Percentiles rank a stretch among this genome's conserved stretches.
Evolutionary conservation across 768 basidiomycete species (phyloP).

Genomic region (Pisolithus orientalis): DNA sequence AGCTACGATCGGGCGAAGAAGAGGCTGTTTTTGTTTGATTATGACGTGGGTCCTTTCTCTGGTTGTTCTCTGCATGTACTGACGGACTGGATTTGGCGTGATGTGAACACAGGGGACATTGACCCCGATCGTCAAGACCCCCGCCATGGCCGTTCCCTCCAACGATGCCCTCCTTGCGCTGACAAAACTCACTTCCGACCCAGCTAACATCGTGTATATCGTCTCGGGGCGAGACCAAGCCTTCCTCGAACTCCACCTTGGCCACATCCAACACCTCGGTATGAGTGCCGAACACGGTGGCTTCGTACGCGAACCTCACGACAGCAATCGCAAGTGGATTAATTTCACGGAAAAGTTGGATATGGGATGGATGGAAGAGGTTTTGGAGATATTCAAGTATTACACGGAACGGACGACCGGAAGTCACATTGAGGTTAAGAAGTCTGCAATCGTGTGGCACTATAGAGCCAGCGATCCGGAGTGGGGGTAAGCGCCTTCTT

Average conservation of each 20-base stretch:
- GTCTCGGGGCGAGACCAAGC: slow-evolving; percentile 93
- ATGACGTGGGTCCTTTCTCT: slow-evolving; percentile 61
- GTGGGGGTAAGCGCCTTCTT: slow-evolving; percentile 69
- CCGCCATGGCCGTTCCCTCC: slow-evolving; percentile 81
- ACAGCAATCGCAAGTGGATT: slow-evolving; percentile 50
- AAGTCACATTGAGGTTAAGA: slow-evolving; percentile 95
- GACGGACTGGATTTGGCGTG: neutral
- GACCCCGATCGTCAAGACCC: slow-evolving; percentile 93
- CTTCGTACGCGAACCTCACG: slow-evolving; percentile 75
- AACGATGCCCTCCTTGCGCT: slow-evolving; percentile 69
- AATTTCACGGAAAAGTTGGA: slow-evolving; percentile 91
- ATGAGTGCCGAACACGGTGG: slow-evolving; percentile 96
- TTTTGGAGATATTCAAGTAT: slow-evolving; percentile 91
- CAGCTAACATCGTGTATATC: slow-evolving; percentile 90
- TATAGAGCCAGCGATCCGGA: slow-evolving; percentile 90
- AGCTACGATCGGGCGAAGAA: slow-evolving; percentile 69
- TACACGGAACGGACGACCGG: slow-evolving; percentile 97
- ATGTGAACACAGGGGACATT: slow-evolving; percentile 69
- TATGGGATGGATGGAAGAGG: slow-evolving; percentile 97
- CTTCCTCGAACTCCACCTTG: slow-evolving; percentile 90
- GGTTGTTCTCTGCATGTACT: neutral
- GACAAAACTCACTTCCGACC: slow-evolving; percentile 64
- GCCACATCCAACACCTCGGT: slow-evolving; percentile 74
- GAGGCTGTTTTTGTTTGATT: slow-evolving; percentile 91
- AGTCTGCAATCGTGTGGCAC: slow-evolving; percentile 98